These are phyloP conservation scores for Stephania yunnanensis DNA, from an alignment of 164 flowering plant species.

Conservation along the genomic window DNA sequence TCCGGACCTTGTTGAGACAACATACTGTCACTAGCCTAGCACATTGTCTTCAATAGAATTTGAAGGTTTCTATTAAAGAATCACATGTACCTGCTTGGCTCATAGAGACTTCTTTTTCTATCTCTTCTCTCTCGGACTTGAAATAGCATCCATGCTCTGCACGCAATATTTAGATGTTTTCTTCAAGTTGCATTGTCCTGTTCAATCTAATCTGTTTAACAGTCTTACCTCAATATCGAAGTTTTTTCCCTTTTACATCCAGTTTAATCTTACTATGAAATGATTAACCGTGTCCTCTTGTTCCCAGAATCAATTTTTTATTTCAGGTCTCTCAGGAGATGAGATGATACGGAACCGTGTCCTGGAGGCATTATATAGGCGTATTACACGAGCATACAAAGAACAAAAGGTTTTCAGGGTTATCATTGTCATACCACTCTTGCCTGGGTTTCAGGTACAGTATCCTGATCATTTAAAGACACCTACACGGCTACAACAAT, in stretches of 20 bases:
- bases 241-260: neutral
- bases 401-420: constrained; percentile 82
- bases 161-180: neutral
- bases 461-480: neutral
- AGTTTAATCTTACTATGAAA: neutral
- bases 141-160: neutral
- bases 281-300: constrained; percentile 22
- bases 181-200: neutral
- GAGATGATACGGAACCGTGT: constrained; percentile 84
- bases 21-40: too few species aligned
- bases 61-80: too few species aligned
- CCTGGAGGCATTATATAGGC: constrained; percentile 69
- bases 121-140: neutral
- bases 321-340: constrained; percentile 94
- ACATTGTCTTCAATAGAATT: too few species aligned
- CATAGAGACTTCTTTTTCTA: too few species aligned
- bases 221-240: too few species aligned
- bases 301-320: constrained; percentile 95
- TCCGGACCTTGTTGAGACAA: too few species aligned
- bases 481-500: neutral
- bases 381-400: constrained; percentile 75
- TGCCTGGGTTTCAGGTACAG: constrained; percentile 97
- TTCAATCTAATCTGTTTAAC: neutral
- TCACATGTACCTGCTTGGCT: too few species aligned
- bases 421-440: constrained; percentile 84